phyloP scores from a whole-genome alignment of 176 grass and related monocot species.

The Leersia perrieri region DNA sequence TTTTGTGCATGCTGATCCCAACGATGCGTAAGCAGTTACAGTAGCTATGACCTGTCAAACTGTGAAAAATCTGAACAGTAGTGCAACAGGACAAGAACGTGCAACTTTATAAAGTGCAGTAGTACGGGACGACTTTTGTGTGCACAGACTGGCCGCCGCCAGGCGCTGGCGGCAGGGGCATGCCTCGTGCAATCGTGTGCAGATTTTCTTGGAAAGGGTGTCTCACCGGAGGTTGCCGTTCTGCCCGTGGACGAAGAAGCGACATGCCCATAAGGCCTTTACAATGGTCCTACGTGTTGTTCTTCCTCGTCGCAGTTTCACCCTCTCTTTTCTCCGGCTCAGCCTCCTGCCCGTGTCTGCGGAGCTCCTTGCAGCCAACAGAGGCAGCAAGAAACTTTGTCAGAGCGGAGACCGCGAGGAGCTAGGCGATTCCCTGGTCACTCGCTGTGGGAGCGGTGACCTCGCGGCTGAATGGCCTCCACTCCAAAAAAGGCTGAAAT shows the following conservation, averaged over 20 bases:
- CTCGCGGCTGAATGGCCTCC: too few relatives aligned
- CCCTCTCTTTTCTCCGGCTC: too few relatives aligned
- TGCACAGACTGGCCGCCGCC: neutral
- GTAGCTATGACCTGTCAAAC: neutral
- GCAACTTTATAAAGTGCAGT: neutral
- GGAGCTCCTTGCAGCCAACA: too few relatives aligned
- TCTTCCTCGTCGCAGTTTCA: too few relatives aligned
- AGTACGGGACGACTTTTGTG: neutral
- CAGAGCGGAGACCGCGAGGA: too few relatives aligned
- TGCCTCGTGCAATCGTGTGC: neutral
- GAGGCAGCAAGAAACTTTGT: too few relatives aligned
- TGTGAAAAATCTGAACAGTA: neutral
- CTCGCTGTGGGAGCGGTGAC: too few relatives aligned
- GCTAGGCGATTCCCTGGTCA: too few relatives aligned
- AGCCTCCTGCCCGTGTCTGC: too few relatives aligned
- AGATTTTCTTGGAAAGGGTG: constrained; percentile 11
- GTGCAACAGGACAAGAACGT: neutral
- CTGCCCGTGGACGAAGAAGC: neutral
- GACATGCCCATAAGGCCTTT: neutral
- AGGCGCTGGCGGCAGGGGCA: too few relatives aligned
- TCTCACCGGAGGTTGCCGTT: neutral
- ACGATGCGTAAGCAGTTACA: neutral
- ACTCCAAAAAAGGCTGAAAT: too few relatives aligned
- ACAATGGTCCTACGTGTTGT: too few relatives aligned
- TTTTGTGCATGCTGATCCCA: neutral